Evolutionary conservation across 192 early-diverging fungal genomes (phyloP), one percentile per base, ranked within the genome.

Genomic region (Tieghemiomyces parasiticus): DNA sequence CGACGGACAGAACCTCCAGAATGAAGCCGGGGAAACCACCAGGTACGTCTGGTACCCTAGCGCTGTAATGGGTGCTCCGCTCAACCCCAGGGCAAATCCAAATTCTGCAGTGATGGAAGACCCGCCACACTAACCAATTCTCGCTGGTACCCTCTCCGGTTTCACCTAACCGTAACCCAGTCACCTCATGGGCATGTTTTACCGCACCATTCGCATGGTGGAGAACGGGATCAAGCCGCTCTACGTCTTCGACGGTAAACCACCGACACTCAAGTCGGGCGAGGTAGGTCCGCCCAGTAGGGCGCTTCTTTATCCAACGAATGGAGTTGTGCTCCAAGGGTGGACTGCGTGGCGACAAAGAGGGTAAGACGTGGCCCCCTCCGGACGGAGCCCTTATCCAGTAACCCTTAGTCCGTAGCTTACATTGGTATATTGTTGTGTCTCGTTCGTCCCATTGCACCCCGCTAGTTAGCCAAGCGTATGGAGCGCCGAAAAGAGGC

Each of bases 191-290:
- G 95, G 95, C 3, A 82, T 95, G 69, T 88, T 99, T 51, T 93
- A 99, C 69, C 87, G 95, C 13, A 97, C 93, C 0, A 85, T 95
- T 32, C 81, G 89, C 38, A 95, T 99, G 92, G 76, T 95, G 0
- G 93, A 99, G 61, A 92, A 84, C 59, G 95, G 95, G 29, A 85
- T 99, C 62, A 95, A 95, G 70, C 93, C 93, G 0, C 74, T 86
- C 1, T 99, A 99, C 70, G 93, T 99, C 30, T 99, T 99, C 76
- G 95, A 99, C 68, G 95, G 95, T 58, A 94, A 94, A 63, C 93
- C 95, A 32, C 95, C 95, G 4, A 82, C 67, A 0, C 64, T 99
- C 69, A 99, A 99, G 66, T 81, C 83, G 12, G 86, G 84, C 45
- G 93, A 99, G 70, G 86, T 91, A 73, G 34, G 63, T n/a, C n/a